Base-by-base conservation (phyloP, 352 stramenopile genomes). In the Halophytophthora batemanensis region DNA sequence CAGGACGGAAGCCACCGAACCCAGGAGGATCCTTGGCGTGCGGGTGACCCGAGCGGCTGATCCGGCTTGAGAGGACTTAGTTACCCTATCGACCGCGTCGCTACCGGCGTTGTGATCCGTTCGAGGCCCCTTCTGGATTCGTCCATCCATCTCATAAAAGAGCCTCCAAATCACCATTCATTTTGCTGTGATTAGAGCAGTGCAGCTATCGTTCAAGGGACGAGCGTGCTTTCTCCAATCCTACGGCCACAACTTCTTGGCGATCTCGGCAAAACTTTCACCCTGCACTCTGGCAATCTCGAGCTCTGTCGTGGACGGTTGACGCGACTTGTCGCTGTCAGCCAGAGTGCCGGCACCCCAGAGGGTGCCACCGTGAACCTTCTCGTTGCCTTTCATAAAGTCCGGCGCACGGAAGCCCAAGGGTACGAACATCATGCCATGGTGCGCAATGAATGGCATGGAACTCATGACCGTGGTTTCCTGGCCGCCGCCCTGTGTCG, bases 401-500 rank as follows among this genome's bases (percentile, higher is more conserved):
- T n/a, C n/a, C 1, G 62, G 71, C 2, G 60, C 58, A 31, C 69
- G 69, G 52, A 77, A 82, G 29, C 84, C 87, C 14, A 91, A 44
- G 28, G 87, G 86, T 31, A 96, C 78, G 56, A 94, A 96, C 25
- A 79, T 75, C 78, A 96, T 93, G 35, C 87, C 87, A 22, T 95
- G 81, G 67, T 96, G 84, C 14, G 72, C 61, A 28, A 95, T 69
- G 63, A 93, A 91, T 22, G 83, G 81, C 25, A 91, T 66, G 21
- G 61, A 82, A 15, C 76, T 87, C 48, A 96, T 69, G 7, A 71
- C 74, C 3, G 81, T 88, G 3, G 82, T 95, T 60, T 96, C 86
- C 72, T 96, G 87, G 15, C 87, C 86, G 22, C 84, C 84, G 15
- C 74, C 78, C 29, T 85, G 57, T 2, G 73, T 80, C 34, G 41